A percentile compares a stretch with the other conserved stretches of the same genome.
These are phyloP conservation scores for Cicer yamashitae DNA, from an alignment of 306 rosid species.

Conservation along the genomic window DNA sequence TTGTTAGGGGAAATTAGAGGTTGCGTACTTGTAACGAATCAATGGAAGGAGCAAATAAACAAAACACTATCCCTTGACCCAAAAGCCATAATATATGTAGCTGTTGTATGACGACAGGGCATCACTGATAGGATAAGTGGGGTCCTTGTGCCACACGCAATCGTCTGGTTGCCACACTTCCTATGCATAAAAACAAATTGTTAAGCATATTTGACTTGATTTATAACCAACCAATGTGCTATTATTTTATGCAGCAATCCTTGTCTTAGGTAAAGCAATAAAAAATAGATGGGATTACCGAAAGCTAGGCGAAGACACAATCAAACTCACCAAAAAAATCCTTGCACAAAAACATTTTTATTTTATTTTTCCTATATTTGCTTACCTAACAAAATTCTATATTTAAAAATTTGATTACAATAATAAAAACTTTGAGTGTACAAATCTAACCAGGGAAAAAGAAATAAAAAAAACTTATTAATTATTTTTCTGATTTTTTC, in stretches of 20 bases:
- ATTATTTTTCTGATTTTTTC: too few relatives aligned
- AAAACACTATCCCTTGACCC: neutral
- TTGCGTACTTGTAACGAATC: constrained; percentile 3
- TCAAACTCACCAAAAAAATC: neutral
- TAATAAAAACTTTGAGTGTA: too few relatives aligned
- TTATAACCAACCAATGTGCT: constrained; percentile 46
- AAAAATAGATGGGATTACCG: constrained; percentile 35
- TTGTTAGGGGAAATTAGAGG: constrained; percentile 1
- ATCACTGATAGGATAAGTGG: constrained; percentile 1
- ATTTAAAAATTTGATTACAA: too few relatives aligned
- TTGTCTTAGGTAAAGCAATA: constrained; percentile 27
- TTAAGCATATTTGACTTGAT: constrained; percentile 45
- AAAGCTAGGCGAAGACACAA: constrained; percentile 30
- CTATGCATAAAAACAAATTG: constrained; percentile 9
- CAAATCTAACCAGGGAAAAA: too few relatives aligned
- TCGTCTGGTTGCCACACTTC: constrained; percentile 50
- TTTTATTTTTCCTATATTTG: too few relatives aligned
- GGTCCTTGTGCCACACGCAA: constrained; percentile 40
- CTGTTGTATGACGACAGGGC: constrained; percentile 1
- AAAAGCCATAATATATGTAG: neutral
- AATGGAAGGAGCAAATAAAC: neutral
- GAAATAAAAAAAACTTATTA: too few relatives aligned
- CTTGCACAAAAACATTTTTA: too few relatives aligned
- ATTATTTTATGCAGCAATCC: constrained; percentile 34
- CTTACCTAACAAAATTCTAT: too few relatives aligned